A percentile compares a stretch with the other conserved stretches of the same genome.
Evolutionary conservation across 2,329 filamentous ascomycete genomes (phyloP).

Genomic region (Penicillium verrucosum): DNA sequence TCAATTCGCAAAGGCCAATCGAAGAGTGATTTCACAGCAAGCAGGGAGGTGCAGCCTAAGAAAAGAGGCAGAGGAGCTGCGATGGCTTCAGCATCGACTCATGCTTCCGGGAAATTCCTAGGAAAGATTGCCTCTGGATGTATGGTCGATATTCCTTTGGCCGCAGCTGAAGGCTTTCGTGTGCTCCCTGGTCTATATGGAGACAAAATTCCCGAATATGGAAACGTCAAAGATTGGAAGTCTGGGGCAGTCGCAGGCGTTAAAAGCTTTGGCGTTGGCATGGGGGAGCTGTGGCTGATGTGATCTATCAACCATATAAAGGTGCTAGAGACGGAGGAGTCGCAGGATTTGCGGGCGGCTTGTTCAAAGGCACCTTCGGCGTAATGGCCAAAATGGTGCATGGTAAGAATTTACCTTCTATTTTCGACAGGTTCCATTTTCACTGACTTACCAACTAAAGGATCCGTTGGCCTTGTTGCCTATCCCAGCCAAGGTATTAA

Average conservation of each 20-base stretch:
- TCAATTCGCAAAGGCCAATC: background rate
- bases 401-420: background rate
- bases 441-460: background rate
- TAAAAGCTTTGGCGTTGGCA: conserved; percentile 33
- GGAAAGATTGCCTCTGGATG: conserved; percentile 29
- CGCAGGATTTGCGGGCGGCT: conserved; percentile 32
- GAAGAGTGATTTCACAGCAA: background rate
- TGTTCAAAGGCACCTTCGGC: conserved; percentile 31
- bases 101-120: conserved; percentile 21
- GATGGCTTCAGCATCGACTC: background rate
- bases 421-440: background rate
- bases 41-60: background rate
- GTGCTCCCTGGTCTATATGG: conserved; percentile 38
- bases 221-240: conserved; percentile 33
- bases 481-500: background rate
- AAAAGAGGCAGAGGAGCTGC: background rate
- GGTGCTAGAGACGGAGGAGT: conserved; percentile 33
- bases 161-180: conserved; percentile 36
- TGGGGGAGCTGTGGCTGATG: conserved; percentile 33
- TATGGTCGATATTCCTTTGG: conserved; percentile 37
- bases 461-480: background rate
- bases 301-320: conserved; percentile 31
- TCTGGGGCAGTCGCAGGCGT: conserved; percentile 32
- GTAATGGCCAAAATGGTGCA: background rate
- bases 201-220: conserved; percentile 32